Percentiles rank a stretch among this genome's conserved stretches.
phyloP scores from a whole-genome alignment of 1,139 yeast genomes.

The Protomyces arabidopsidicola region DNA sequence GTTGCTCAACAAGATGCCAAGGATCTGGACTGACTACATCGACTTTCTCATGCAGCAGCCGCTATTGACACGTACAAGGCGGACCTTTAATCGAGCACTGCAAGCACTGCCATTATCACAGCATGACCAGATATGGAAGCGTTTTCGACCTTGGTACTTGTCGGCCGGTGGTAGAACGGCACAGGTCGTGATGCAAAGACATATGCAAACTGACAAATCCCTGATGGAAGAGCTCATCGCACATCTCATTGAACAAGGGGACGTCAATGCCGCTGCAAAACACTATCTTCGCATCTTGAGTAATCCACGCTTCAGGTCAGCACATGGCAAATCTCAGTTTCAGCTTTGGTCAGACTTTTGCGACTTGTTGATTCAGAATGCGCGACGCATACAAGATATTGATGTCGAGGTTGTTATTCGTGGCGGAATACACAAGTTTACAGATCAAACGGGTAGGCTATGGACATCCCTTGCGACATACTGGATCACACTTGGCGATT shows the following conservation, averaged over 20 bases:
- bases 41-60: constrained; percentile 44
- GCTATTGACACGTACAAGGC: constrained; percentile 48
- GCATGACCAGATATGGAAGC: constrained; percentile 60
- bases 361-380: constrained; percentile 44
- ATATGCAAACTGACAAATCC: constrained; percentile 44
- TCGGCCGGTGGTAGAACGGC: constrained; percentile 47
- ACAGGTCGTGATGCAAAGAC: constrained; percentile 46
- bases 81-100: constrained; percentile 53
- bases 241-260: constrained; percentile 35
- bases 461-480: constrained; percentile 51
- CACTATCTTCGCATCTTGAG: constrained; percentile 39
- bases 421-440: constrained; percentile 48
- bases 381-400: constrained; percentile 32
- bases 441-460: constrained; percentile 58
- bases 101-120: constrained; percentile 49
- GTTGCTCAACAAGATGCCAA: constrained; percentile 47
- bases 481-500: constrained; percentile 43
- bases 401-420: constrained; percentile 42
- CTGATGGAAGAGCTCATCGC: constrained; percentile 40
- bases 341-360: constrained; percentile 50
- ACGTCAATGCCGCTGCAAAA: constrained; percentile 37
- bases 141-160: constrained; percentile 51
- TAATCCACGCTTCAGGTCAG: constrained; percentile 40
- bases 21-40: constrained; percentile 57
- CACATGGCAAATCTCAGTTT: constrained; percentile 43